Evolutionary conservation across 495 filamentous ascomycete genomes (phyloP).

Genomic region (Aspergillus leporis): DNA sequence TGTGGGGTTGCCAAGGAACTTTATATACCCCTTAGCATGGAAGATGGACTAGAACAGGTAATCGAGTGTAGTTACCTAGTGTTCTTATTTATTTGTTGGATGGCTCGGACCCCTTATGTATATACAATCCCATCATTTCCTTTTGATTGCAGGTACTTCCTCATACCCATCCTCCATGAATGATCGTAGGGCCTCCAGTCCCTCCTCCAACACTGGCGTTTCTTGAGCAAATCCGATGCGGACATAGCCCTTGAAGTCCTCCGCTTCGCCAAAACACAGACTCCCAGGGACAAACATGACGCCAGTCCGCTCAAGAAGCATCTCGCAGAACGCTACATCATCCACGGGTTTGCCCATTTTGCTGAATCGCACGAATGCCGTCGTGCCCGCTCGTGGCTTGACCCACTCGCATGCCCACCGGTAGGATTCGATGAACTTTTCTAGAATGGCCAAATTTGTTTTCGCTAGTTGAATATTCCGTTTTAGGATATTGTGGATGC

Average conservation of each 20-base stretch:
- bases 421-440: conserved; percentile 66
- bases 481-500: conserved; percentile 64
- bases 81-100: not conserved
- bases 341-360: conserved; percentile 66
- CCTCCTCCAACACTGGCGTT: conserved; percentile 68
- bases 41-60: no score
- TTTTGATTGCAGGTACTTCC: conserved; percentile 46
- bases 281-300: conserved; percentile 81
- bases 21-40: no score
- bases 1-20: not conserved
- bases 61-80: no score
- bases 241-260: conserved; percentile 76
- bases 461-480: conserved; percentile 72
- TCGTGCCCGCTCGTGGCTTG: conserved; percentile 80
- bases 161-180: conserved; percentile 66
- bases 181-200: conserved; percentile 56
- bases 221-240: conserved; percentile 78
- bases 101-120: not conserved
- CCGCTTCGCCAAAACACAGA: conserved; percentile 68
- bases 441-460: conserved; percentile 67
- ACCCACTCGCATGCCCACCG: conserved; percentile 67
- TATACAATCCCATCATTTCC: conserved; percentile 6
- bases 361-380: conserved; percentile 72
- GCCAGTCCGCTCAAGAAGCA: conserved; percentile 66
- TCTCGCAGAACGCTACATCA: conserved; percentile 69